Conservation (phyloP, 805 yeast species). For the Lipomyces spencermartinsiae region DNA sequence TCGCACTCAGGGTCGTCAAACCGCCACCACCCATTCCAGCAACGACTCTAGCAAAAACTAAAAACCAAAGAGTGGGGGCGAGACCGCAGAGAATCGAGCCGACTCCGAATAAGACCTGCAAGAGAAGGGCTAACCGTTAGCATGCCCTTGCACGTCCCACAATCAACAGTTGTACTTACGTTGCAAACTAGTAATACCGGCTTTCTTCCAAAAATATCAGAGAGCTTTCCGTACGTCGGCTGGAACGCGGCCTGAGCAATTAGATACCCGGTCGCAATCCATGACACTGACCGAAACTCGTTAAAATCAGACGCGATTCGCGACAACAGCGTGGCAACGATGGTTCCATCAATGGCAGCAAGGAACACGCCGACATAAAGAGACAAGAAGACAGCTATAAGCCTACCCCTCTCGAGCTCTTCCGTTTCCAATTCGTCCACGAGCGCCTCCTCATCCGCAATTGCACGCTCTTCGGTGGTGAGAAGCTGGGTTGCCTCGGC, state of each 20-base stretch:
- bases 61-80: constrained; percentile 47
- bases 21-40: constrained; percentile 96
- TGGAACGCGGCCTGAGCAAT: constrained; percentile 77
- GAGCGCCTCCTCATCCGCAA: constrained; percentile 18
- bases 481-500: constrained; percentile 30
- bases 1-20: constrained; percentile 73
- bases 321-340: constrained; percentile 59
- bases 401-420: constrained; percentile 14
- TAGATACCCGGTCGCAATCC: constrained; percentile 79
- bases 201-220: constrained; percentile 61
- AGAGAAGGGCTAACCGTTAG: constrained; percentile 42
- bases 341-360: constrained; percentile 59
- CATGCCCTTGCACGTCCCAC: not conserved
- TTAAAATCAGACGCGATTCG: constrained; percentile 67
- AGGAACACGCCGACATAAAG: constrained; percentile 53
- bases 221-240: constrained; percentile 73
- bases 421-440: constrained; percentile 26
- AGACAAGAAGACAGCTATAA: constrained; percentile 31
- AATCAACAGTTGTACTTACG: constrained; percentile 55
- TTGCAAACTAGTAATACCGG: constrained; percentile 53
- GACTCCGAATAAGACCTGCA: constrained; percentile 53
- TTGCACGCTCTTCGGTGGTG: not conserved
- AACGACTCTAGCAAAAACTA: constrained; percentile 58
- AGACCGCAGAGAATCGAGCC: constrained; percentile 61
- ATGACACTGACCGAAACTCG: constrained; percentile 58